Base-by-base conservation (phyloP, 2,329 filamentous ascomycete genomes). In the Beauveria bassiana region DNA sequence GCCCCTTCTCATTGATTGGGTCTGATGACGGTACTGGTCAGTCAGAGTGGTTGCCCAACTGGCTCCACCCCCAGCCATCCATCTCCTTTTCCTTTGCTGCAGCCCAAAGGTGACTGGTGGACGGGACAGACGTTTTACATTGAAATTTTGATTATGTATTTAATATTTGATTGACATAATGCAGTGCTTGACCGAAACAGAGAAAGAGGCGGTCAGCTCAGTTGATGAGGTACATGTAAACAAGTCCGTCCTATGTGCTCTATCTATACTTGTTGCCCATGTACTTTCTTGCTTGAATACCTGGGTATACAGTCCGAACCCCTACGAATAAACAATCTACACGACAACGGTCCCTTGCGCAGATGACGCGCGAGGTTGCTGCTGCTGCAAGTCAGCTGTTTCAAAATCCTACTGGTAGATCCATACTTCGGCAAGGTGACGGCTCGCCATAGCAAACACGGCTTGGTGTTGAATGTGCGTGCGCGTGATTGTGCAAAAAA, bases 51-150 rank as follows among this genome's bases (percentile, higher is more conserved):
- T 61, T 56, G 59, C 59, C 59, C 59, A 57, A 61, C 52, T n/a
- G 34, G 34, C 59, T 24, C 59, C 59, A 61, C 59, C 59, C 59
- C 59, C 59, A 61, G 59, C 59, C 59, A 61, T 56, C 59, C 59
- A 61, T 61, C 59, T 56, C 43, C 22, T 40, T 51, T 61, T 51
- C 45, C 8, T 34, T 50, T 34, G 34, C 34, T 43, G 46, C 16
- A 34, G 55, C 55, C 55, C 46, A 50, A 57, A 49, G 34, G 18
- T 26, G 31, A 53, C 57, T 51, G 56, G 46, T 59, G 56, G 56
- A 60, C 18, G 26, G 31, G 49, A 24, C 12, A 34, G 57, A 50
- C 49, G 57, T 45, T 50, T 31, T 10, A 26, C 42, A 24, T 53
- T 43, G 9, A 5, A 20, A 42, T 45, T 45, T 45, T 43, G 43